Conservation (phyloP, 345 rosid genomes). For the Brassica nigra region DNA sequence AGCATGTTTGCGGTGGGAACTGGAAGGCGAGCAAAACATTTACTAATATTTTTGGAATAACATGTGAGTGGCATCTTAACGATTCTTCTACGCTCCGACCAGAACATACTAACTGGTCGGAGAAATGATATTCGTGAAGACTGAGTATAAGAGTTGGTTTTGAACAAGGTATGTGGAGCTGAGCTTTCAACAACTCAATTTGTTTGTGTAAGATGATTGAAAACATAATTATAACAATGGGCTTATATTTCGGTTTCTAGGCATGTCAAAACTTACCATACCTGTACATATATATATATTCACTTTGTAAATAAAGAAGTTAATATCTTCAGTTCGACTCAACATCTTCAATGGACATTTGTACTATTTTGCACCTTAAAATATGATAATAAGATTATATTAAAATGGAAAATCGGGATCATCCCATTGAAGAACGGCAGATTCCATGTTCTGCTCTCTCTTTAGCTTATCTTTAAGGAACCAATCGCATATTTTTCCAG, state of each 20-base stretch:
- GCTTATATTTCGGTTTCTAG: background rate
- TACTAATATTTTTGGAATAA: background rate
- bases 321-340: background rate
- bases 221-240: background rate
- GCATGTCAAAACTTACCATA: background rate
- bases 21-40: background rate
- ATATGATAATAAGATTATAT: background rate
- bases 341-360: background rate
- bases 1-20: background rate
- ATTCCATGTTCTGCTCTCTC: slow-evolving; percentile 64
- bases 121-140: background rate
- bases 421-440: slow-evolving; percentile 95
- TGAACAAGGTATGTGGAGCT: background rate
- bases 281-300: background rate
- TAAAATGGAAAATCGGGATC: slow-evolving; percentile 61
- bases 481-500: slow-evolving; percentile 87
- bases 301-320: background rate
- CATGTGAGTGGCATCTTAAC: background rate
- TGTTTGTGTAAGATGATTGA: background rate
- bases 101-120: background rate
- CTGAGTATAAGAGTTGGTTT: background rate
- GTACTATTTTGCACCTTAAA: background rate
- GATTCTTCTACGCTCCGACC: background rate
- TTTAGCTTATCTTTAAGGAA: slow-evolving; percentile 77
- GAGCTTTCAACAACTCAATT: background rate